phyloP scores from a whole-genome alignment of 441 rosid species.

The Populus hybrid region DNA sequence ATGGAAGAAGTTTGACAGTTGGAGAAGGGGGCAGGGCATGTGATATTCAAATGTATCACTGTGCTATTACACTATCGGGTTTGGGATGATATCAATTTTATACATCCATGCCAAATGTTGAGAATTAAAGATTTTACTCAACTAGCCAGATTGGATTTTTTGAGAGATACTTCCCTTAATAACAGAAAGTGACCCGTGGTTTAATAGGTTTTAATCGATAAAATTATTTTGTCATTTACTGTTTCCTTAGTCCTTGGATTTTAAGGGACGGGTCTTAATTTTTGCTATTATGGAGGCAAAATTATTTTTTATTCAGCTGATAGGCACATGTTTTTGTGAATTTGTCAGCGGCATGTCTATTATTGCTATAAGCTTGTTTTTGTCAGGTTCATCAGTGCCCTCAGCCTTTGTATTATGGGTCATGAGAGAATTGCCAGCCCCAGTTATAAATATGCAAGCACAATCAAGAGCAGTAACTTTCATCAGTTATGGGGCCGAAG shows the following conservation, averaged over 20 bases:
- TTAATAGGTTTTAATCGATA: not conserved
- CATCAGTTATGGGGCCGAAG: slow-evolving; percentile 33
- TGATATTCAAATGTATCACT: not conserved
- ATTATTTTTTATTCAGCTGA: not conserved
- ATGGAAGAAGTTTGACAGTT: not conserved
- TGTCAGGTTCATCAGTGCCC: slow-evolving; percentile 61
- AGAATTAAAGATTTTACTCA: not conserved
- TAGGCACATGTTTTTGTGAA: not conserved
- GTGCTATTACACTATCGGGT: not conserved
- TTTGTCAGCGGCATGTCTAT: not conserved
- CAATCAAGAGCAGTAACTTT: slow-evolving; percentile 46
- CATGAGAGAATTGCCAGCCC: slow-evolving; percentile 61
- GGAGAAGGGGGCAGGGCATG: not conserved
- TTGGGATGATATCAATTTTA: not conserved
- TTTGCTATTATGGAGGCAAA: not conserved
- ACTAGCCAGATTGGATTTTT: not conserved
- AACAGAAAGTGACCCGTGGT: not conserved
- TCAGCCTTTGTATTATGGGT: slow-evolving; percentile 64
- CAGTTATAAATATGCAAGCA: slow-evolving; percentile 24
- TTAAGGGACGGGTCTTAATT: not conserved
- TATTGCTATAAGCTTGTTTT: not conserved
- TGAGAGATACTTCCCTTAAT: not conserved
- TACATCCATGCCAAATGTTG: not conserved
- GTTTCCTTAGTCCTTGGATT: not conserved
- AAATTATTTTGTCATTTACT: not conserved